Base-by-base conservation (phyloP, 164 flowering plant species). In the Vitis riparia region DNA sequence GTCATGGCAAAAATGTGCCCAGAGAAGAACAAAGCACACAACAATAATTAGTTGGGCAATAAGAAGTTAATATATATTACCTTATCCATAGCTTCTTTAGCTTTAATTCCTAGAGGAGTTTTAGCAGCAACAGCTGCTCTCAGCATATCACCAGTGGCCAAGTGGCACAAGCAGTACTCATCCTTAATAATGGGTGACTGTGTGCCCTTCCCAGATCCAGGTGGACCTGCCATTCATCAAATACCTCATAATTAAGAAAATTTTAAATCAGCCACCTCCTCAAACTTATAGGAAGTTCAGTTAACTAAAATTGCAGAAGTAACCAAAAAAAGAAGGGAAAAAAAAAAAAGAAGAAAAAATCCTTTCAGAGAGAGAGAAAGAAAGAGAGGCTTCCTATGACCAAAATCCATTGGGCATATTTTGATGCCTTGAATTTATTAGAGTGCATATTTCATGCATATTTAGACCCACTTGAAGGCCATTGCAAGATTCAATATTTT, bases 101-200 rank as follows among this genome's bases (percentile, higher is more conserved):
- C 98, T 78, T 91, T 89, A 58, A 93, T n/a, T 2, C 99, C 99
- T 64, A 96, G 91, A 64, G 98, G 94, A 14, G 97, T 93, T 79
- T 93, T 90, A 49, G 98, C 95, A 75, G 92, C 87, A 72, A 91
- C 99, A 65, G 98, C 97, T 71, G 97, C 95, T 85, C 99, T 89
- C 62, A 93, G 80, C 99, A 96, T 96, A 75, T 96, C 97, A 69
- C 99, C 99, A 70, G 99, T 96, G 19, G 98, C 97, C 87, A 96
- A 79, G 83, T 95, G 98, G 79, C 99, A 96, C 77, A 96, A 78
- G 82, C 99, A 96, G 66, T 90, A 96, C 68, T 96, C 98, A 75
- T 96, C 99, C 85, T 93, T 93, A 57, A 96, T 90, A 9, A 96
- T 72, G 44, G 98, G 99, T 11, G 99, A 96, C 64, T 96, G 98